phyloP scores from a whole-genome alignment of 495 filamentous ascomycete genomes.

The Daldinia grandis region DNA sequence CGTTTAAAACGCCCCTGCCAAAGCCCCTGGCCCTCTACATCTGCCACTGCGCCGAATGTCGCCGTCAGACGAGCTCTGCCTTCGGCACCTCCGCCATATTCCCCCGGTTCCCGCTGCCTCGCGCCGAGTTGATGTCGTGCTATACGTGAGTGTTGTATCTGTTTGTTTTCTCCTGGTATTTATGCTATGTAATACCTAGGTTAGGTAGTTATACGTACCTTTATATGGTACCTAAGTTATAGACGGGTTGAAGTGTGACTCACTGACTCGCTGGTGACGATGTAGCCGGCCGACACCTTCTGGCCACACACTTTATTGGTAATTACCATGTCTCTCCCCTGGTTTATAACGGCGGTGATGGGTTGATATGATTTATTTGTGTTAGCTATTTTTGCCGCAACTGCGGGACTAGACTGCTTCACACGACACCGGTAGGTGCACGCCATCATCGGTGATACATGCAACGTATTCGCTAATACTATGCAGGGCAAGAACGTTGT shows the following conservation, averaged over 20 bases:
- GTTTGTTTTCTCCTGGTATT: background rate
- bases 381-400: conserved; percentile 65
- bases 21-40: conserved; percentile 68
- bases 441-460: too few relatives aligned
- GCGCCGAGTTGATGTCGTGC: conserved; percentile 51
- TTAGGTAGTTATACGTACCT: too few relatives aligned
- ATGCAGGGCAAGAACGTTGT: conserved; percentile 59
- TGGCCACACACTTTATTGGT: conserved; percentile 59
- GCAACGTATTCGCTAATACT: conserved; percentile 10
- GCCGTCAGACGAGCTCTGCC: conserved; percentile 71
- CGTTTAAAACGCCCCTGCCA: conserved; percentile 66
- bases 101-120: conserved; percentile 64
- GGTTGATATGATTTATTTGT: conserved; percentile 12
- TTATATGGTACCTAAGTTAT: background rate
- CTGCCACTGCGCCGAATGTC: conserved; percentile 75
- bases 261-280: conserved; percentile 2
- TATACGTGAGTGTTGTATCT: conserved; percentile 53
- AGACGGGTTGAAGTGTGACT: background rate
- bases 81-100: conserved; percentile 75
- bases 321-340: conserved; percentile 31
- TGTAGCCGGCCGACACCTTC: conserved; percentile 51
- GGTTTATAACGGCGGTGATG: conserved; percentile 12
- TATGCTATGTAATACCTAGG: background rate
- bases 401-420: conserved; percentile 67
- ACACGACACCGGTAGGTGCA: conserved; percentile 57